Conservation (phyloP, 2,329 filamentous ascomycete genomes). For the Scolecobasidium constrictum region DNA sequence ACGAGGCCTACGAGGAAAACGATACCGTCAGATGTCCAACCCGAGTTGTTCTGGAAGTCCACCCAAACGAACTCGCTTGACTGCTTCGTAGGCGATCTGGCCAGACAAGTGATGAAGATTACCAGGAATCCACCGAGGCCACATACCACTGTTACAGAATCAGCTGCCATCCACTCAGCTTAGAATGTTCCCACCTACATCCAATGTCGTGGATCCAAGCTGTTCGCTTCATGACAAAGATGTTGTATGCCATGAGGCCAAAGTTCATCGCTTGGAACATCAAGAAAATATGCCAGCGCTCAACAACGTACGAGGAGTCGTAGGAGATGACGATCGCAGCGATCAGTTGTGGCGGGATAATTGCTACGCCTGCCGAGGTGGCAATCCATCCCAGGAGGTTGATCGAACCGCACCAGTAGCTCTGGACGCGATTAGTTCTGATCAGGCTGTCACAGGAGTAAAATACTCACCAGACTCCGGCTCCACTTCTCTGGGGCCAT, state of each 20-base stretch:
- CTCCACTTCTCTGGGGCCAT: constrained; percentile 12
- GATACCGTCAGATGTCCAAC: constrained; percentile 23
- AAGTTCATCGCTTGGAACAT: constrained; percentile 5
- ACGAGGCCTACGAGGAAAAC: constrained; percentile 35
- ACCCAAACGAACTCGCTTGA: constrained; percentile 51
- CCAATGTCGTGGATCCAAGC: constrained; percentile 4
- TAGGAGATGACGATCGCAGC: constrained; percentile 12
- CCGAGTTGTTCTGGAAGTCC: constrained; percentile 41
- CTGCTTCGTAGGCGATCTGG: constrained; percentile 45
- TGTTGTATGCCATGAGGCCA: background rate
- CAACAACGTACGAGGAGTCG: constrained; percentile 4
- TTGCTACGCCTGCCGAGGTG: constrained; percentile 14
- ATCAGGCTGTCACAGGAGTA: background rate
- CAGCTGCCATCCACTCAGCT: background rate
- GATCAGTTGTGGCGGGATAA: constrained; percentile 18
- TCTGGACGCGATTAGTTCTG: constrained; percentile 3
- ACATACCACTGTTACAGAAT: background rate
- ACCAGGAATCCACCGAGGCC: constrained; percentile 17
- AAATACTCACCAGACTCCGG: background rate
- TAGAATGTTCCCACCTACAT: background rate
- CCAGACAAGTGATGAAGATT: constrained; percentile 38
- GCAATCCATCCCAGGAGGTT: constrained; percentile 16
- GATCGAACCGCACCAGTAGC: background rate
- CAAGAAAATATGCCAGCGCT: constrained; percentile 10
- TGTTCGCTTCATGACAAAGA: constrained; percentile 2